Base-by-base conservation (phyloP, 257 asterid genomes). In the Solanum megistacrolobum region DNA sequence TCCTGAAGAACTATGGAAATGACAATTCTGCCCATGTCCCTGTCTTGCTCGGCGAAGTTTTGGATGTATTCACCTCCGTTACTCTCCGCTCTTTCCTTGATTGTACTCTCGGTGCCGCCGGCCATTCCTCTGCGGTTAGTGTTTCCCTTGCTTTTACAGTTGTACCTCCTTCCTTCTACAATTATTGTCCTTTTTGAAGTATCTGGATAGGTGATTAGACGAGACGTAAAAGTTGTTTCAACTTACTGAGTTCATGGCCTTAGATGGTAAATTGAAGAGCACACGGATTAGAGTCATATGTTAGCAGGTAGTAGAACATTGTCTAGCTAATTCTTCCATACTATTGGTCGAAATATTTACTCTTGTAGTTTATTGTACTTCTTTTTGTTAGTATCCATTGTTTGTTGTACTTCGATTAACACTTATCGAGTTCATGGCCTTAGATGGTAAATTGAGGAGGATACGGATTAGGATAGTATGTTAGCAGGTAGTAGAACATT, bases 51-150 rank as follows among this genome's bases (percentile, higher is more conserved):
- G 98, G 97, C 13, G 99, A 97, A 92, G 97, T 96, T 38, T 90
- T 97, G 86, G 98, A 97, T 87, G 96, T 91, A 18, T 96, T 97
- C 85, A 86, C 96, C 78, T 91, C 97, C 16, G 82, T 90, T 8
- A 84, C 89, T 75, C 98, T 96, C 87, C 90, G 90, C 23, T 95
- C 98, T 10, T 97, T 97, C 90, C 97, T 95, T 85, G 99, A 97
- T 83, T 97, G 99, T 79, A 97, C 99, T 31, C 98, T 97, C 18
- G 99, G 99, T 32, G 98, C 98, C 36, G 99, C 95, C 16, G 98
- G 98, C 31, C 99, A 97, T 89, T 95, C 99, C 46, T 90, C 95
- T 38, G 94, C 94, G 92, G 99, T 96, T 27, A 39, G 95, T 73
- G 25, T 55, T 46, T 81, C 35, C 38, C 43, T 39, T 48, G 29